phyloP scores from a whole-genome alignment of 1,139 yeast genomes.

The Yamadazyma oceani region DNA sequence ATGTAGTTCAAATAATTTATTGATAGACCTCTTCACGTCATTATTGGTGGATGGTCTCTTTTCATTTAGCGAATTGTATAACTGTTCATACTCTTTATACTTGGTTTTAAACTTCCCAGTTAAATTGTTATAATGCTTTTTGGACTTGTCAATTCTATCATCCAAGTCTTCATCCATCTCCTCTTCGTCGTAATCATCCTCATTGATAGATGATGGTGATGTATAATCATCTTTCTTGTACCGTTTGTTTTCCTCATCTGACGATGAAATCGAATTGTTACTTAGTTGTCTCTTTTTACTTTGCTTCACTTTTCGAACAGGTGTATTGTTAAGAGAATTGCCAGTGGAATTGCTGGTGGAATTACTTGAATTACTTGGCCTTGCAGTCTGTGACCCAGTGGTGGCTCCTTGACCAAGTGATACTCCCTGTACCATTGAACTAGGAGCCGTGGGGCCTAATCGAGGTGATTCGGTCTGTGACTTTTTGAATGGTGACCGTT shows the following conservation, averaged over 20 bases:
- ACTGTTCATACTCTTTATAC: slow-evolving; percentile 39
- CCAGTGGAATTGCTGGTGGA: slow-evolving; percentile 2
- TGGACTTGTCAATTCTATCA: slow-evolving; percentile 13
- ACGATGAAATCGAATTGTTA: slow-evolving; percentile 16
- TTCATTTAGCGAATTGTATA: slow-evolving; percentile 26
- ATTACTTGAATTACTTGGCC: too few species aligned
- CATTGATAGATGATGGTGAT: slow-evolving; percentile 33
- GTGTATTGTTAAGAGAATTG: neutral
- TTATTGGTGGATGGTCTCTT: slow-evolving; percentile 12
- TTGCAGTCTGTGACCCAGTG: too few species aligned
- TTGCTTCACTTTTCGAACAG: slow-evolving; percentile 4
- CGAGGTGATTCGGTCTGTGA: slow-evolving; percentile 16
- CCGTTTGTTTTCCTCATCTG: slow-evolving; percentile 20
- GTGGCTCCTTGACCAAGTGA: too few species aligned
- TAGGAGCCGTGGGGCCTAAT: too few species aligned
- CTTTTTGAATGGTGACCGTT: slow-evolving; percentile 14
- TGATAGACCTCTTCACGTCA: slow-evolving; percentile 23
- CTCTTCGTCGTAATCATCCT: slow-evolving; percentile 20
- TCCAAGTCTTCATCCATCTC: slow-evolving; percentile 25
- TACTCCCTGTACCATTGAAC: too few species aligned
- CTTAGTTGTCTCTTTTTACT: slow-evolving; percentile 13
- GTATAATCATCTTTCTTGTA: slow-evolving; percentile 21
- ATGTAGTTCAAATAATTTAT: slow-evolving; percentile 36
- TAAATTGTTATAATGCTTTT: slow-evolving; percentile 25
- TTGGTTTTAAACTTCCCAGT: slow-evolving; percentile 37